Percentiles rank a stretch among this genome's conserved stretches.
These are phyloP conservation scores for Tetraselmis striata DNA, from an alignment of 139 green algal species.

Conservation along the genomic window DNA sequence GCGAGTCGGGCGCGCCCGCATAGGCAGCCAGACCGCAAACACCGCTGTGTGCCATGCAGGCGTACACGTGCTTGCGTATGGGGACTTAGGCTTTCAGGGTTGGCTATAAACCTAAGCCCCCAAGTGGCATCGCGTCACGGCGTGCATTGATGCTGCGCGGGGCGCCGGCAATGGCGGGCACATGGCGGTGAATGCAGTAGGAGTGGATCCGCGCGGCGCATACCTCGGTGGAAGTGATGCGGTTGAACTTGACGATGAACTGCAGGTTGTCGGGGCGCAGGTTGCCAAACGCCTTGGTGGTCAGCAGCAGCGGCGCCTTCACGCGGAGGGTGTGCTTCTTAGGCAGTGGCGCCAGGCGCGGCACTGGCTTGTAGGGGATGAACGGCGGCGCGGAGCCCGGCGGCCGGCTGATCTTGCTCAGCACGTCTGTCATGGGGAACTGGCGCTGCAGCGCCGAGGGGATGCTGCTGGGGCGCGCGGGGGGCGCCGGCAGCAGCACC, in stretches of 20 bases:
- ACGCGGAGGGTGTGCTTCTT: slow-evolving; percentile 52
- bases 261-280: slow-evolving; percentile 64
- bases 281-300: slow-evolving; percentile 45
- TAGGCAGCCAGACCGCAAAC: too few relatives aligned
- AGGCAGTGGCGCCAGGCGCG: slow-evolving; percentile 61
- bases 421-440: not conserved
- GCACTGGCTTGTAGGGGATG: slow-evolving; percentile 62
- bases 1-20: too few relatives aligned
- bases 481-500: slow-evolving; percentile 19
- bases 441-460: slow-evolving; percentile 53
- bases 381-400: slow-evolving; percentile 43
- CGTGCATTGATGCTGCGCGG: too few relatives aligned
- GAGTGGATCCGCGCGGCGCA: too few relatives aligned
- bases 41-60: too few relatives aligned
- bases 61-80: too few relatives aligned
- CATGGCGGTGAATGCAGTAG: too few relatives aligned
- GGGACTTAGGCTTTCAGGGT: too few relatives aligned
- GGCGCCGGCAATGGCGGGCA: too few relatives aligned
- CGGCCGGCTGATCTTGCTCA: not conserved
- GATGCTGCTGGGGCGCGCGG: slow-evolving; percentile 23
- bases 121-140: too few relatives aligned
- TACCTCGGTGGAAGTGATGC: slow-evolving; percentile 24
- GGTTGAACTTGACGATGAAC: slow-evolving; percentile 23
- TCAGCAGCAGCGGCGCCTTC: slow-evolving; percentile 35
- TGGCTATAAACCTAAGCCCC: too few relatives aligned